A percentile compares a stretch with the other conserved stretches of the same genome.
phyloP scores from a whole-genome alignment of 768 basidiomycete species.

The Panellus pusillus region DNA sequence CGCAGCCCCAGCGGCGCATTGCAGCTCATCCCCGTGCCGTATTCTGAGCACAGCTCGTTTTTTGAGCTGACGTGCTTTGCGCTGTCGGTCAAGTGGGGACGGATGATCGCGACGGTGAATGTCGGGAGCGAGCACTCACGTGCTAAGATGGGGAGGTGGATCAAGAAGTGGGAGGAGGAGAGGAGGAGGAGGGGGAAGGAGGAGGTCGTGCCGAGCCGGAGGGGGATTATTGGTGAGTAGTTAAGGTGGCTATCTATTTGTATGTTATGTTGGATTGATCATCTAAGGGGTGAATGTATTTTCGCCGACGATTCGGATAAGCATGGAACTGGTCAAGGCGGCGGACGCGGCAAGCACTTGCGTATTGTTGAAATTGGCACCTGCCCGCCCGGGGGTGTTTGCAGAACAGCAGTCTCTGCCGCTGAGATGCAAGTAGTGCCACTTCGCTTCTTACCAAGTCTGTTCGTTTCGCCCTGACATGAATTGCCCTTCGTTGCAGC shows the following conservation, averaged over 20 bases:
- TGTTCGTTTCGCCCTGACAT: no score
- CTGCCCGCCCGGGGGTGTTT: no score
- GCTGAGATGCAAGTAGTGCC: no score
- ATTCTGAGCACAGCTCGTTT: slow-evolving; percentile 96
- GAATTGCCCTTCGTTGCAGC: no score
- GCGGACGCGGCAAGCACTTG: no score
- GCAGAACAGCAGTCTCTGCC: no score
- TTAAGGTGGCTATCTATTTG: background rate
- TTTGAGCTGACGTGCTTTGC: slow-evolving; percentile 96
- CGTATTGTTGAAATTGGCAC: background rate
- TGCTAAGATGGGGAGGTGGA: slow-evolving; percentile 87
- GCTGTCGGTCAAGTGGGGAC: slow-evolving; percentile 78
- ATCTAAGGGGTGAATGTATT: background rate
- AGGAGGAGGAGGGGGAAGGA: slow-evolving; percentile 52
- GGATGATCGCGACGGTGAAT: slow-evolving; percentile 96
- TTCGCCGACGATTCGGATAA: no score
- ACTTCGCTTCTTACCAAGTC: no score
- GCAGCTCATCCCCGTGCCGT: slow-evolving; percentile 82
- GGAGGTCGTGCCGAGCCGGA: slow-evolving; percentile 39
- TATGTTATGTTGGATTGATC: background rate
- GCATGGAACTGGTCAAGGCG: no score
- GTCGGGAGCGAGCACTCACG: slow-evolving; percentile 72
- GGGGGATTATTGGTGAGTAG: slow-evolving; percentile 48
- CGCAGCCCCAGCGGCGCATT: slow-evolving; percentile 63
- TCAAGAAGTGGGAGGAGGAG: slow-evolving; percentile 86